phyloP scores from a whole-genome alignment of 768 basidiomycete species.

The Termitomyces sp. region DNA sequence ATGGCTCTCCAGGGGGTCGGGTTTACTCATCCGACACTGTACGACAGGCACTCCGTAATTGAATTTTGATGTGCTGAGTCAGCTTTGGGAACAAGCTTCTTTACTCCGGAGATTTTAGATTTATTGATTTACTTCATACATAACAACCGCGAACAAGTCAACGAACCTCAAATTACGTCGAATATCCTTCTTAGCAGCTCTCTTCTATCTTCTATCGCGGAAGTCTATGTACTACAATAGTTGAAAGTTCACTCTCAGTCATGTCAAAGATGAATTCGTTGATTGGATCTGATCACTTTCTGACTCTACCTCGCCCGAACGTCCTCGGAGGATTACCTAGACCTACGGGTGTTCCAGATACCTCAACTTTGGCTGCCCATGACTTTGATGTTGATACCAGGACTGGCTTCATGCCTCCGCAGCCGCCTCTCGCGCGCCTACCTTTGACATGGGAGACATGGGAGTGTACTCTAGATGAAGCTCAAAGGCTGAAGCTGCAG shows the following conservation, averaged over 20 bases:
- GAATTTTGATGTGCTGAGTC: background rate
- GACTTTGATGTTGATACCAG: slow-evolving; percentile 91
- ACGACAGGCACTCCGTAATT: background rate
- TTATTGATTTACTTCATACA: too few species aligned
- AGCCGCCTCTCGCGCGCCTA: slow-evolving; percentile 60
- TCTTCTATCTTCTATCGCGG: background rate
- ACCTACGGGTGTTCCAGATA: slow-evolving; percentile 14
- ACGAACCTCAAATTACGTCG: background rate
- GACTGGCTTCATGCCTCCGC: slow-evolving; percentile 89
- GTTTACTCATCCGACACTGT: too few species aligned
- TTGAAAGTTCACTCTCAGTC: background rate
- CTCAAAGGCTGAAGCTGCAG: slow-evolving; percentile 42
- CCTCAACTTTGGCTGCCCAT: slow-evolving; percentile 42
- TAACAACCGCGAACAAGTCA: background rate
- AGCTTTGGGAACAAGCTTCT: background rate
- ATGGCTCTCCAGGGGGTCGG: too few species aligned
- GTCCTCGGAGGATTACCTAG: slow-evolving; percentile 6
- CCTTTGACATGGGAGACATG: slow-evolving; percentile 61
- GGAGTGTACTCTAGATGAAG: slow-evolving; percentile 58
- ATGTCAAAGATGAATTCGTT: slow-evolving; percentile 3
- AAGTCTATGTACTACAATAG: background rate
- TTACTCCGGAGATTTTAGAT: background rate
- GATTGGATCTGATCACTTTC: slow-evolving; percentile 13
- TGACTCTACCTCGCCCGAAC: slow-evolving; percentile 16
- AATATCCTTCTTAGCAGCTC: background rate